These are phyloP conservation scores for Cenchrus purpureus DNA, from an alignment of 176 grass and related monocot genomes.

Conservation along the genomic window DNA sequence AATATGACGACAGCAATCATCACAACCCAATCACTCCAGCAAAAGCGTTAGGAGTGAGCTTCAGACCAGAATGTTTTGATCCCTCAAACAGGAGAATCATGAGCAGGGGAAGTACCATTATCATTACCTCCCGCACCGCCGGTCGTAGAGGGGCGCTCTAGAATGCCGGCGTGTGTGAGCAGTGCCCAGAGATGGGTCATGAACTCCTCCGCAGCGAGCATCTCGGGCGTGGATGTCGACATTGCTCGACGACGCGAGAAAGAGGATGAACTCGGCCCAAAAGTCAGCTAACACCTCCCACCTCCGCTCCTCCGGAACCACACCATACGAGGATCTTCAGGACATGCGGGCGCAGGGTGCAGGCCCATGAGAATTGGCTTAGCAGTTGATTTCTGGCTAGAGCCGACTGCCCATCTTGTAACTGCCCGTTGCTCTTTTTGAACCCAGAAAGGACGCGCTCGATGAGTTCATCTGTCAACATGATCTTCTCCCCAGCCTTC, in stretches of 20 bases:
- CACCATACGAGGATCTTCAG: constrained; percentile 18
- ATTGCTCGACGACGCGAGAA: neutral
- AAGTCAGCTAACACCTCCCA: constrained; percentile 37
- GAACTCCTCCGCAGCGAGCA: constrained; percentile 27
- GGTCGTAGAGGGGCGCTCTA: neutral
- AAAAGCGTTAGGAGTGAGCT: neutral
- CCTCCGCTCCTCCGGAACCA: neutral
- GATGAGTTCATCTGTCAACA: neutral
- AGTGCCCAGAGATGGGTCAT: constrained; percentile 40
- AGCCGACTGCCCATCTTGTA: constrained; percentile 7
- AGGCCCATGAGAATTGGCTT: constrained; percentile 6
- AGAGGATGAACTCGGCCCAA: constrained; percentile 26
- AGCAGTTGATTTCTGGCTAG: neutral
- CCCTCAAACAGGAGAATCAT: constrained; percentile 11
- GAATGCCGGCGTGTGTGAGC: constrained; percentile 38
- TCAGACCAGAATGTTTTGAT: neutral
- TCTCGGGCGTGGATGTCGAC: neutral
- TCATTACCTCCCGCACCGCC: neutral
- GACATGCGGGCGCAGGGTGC: neutral
- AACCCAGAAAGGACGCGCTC: neutral
- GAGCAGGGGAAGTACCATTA: neutral
- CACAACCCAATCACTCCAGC: neutral
- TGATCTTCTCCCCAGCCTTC: neutral
- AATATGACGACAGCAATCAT: neutral
- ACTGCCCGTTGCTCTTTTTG: neutral